phyloP scores from a whole-genome alignment of 345 rosid genomes.

The Camelina neglecta region DNA sequence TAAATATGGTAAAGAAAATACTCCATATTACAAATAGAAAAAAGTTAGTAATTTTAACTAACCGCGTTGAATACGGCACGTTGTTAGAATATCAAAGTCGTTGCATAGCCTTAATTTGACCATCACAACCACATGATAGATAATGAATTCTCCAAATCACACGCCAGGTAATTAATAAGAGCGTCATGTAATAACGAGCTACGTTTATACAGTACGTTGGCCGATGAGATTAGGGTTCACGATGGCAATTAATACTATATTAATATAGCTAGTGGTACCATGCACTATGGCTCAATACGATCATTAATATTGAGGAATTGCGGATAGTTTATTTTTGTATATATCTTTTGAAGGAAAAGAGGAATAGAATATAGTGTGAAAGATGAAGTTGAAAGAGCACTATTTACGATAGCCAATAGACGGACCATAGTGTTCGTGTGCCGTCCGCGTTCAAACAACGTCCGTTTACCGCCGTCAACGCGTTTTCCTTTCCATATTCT shows the following conservation, averaged over 20 bases:
- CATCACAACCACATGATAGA: conserved; percentile 18
- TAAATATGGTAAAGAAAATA: neutral
- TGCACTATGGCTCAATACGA: conserved; percentile 12
- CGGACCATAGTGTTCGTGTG: conserved; percentile 26
- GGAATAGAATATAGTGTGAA: conserved; percentile 35
- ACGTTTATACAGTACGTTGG: conserved; percentile 4
- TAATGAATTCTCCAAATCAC: neutral
- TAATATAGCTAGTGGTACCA: neutral
- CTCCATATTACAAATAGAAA: neutral
- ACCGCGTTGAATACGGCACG: conserved; percentile 38
- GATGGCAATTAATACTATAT: neutral
- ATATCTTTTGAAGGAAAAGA: neutral
- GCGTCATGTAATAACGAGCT: neutral
- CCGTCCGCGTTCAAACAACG: conserved; percentile 33
- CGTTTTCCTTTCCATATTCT: conserved; percentile 28
- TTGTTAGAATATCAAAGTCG: conserved; percentile 1
- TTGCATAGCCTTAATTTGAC: conserved; percentile 26
- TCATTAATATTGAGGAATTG: neutral
- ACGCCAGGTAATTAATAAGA: conserved; percentile 25
- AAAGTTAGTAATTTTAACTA: neutral
- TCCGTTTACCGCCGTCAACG: conserved; percentile 40
- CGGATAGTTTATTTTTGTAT: neutral
- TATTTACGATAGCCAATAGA: conserved; percentile 13
- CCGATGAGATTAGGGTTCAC: conserved; percentile 17
- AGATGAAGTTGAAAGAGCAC: conserved; percentile 27